These are phyloP conservation scores for Pseudocercospora fuligena DNA, from an alignment of 2,329 filamentous ascomycete genomes.

Conservation along the genomic window DNA sequence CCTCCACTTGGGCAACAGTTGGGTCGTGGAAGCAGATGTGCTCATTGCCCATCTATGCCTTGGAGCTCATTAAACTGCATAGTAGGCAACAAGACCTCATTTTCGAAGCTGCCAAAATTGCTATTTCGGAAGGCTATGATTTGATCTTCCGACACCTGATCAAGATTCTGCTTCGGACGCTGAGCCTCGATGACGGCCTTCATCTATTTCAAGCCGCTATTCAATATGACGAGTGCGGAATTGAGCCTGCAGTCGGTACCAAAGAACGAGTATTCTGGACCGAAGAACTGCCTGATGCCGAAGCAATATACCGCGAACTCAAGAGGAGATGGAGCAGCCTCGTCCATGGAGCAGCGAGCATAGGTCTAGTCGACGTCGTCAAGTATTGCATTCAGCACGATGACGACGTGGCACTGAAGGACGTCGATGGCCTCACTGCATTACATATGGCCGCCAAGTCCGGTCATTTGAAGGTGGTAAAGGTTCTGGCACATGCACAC, in stretches of 20 bases:
- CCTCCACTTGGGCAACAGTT: background rate
- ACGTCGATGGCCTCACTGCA: conserved; percentile 2
- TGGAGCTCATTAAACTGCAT: conserved; percentile 4
- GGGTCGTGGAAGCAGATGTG: conserved; percentile 8
- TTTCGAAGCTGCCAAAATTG: conserved; percentile 14
- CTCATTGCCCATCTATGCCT: background rate
- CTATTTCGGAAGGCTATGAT: conserved; percentile 9
- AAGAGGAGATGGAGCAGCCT: conserved; percentile 9
- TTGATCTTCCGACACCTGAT: conserved; percentile 13
- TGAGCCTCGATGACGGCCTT: conserved; percentile 8
- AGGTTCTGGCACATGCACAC: background rate
- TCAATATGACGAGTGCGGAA: conserved; percentile 7
- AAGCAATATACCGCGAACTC: conserved; percentile 12
- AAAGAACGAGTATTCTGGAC: conserved; percentile 13
- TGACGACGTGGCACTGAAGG: conserved; percentile 1
- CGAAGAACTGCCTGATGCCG: conserved; percentile 6
- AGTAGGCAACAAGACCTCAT: conserved; percentile 5
- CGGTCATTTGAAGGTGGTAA: conserved; percentile 2
- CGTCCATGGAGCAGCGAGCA: background rate
- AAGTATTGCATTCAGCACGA: conserved; percentile 15
- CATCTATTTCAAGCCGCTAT: conserved; percentile 13
- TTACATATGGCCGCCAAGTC: conserved; percentile 2
- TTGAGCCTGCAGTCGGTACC: conserved; percentile 1
- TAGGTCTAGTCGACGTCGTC: conserved; percentile 4
- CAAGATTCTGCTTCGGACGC: background rate